phyloP scores from a whole-genome alignment of 2,329 filamentous ascomycete genomes.

The Hypoxylon rubiginosum region DNA sequence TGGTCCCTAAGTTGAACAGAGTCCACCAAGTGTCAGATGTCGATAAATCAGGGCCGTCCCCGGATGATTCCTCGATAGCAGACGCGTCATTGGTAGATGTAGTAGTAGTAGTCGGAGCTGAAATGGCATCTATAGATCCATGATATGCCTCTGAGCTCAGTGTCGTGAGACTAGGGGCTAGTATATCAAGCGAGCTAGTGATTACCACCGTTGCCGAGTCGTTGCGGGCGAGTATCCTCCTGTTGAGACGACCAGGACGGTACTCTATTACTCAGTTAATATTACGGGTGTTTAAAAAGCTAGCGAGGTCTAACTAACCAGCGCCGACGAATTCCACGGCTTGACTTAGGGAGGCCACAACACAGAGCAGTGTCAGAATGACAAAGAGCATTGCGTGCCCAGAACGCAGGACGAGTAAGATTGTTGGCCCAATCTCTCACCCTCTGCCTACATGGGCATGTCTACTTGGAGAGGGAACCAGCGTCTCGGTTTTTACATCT shows the following conservation, averaged over 20 bases:
- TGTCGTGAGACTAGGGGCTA: conserved; percentile 22
- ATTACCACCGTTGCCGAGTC: conserved; percentile 29
- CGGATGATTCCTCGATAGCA: conserved; percentile 10
- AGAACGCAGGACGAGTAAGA: conserved; percentile 28
- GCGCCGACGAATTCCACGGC: conserved; percentile 37
- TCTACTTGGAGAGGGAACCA: conserved; percentile 35
- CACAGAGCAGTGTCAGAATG: conserved; percentile 38
- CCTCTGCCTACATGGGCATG: conserved; percentile 37
- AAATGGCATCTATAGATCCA: conserved; percentile 23
- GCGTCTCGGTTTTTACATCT: conserved; percentile 37
- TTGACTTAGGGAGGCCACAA: conserved; percentile 40
- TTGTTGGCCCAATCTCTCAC: conserved; percentile 36
- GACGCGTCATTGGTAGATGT: conserved; percentile 16
- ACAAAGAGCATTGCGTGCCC: conserved; percentile 42
- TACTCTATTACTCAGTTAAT: conserved; percentile 38
- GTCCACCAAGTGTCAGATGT: conserved; percentile 20
- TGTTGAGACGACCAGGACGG: conserved; percentile 32
- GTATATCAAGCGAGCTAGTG: conserved; percentile 34
- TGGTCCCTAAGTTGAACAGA: conserved; percentile 38
- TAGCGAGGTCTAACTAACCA: conserved; percentile 39
- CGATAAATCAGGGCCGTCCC: conserved; percentile 17
- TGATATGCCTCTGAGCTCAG: conserved; percentile 28
- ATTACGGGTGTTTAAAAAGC: conserved; percentile 13
- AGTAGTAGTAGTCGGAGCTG: conserved; percentile 18
- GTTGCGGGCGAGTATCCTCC: conserved; percentile 35